Evolutionary conservation across 2,329 filamentous ascomycete species (phyloP).

Genomic region (Botryotinia calthae): DNA sequence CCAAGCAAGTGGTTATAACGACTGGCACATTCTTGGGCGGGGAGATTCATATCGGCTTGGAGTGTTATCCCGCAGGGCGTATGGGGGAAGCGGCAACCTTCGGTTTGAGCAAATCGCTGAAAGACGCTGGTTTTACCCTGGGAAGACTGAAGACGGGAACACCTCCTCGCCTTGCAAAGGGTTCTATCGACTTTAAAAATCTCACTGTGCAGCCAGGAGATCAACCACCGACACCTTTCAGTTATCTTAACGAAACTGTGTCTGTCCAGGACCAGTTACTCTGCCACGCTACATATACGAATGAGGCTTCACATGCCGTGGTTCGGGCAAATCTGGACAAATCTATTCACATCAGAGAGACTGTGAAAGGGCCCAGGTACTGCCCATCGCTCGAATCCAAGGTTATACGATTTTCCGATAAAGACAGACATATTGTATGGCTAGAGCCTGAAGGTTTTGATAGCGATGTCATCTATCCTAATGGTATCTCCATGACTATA

Average conservation of each 20-base stretch:
- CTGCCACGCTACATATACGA: conserved; percentile 89
- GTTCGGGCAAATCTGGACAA: conserved; percentile 90
- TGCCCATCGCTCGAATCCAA: conserved; percentile 96
- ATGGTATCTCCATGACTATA: conserved; percentile 95
- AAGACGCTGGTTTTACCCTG: conserved; percentile 82
- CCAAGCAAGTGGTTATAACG: conserved; percentile 84
- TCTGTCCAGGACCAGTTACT: conserved; percentile 76
- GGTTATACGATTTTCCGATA: conserved; percentile 80
- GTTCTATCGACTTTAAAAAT: conserved; percentile 73
- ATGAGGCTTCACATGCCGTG: conserved; percentile 75
- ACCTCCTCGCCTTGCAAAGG: conserved; percentile 78
- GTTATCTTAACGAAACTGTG: conserved; percentile 79
- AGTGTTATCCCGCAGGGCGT: conserved; percentile 80
- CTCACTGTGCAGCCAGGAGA: conserved; percentile 78
- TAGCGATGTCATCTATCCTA: conserved; percentile 88
- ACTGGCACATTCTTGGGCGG: conserved; percentile 94
- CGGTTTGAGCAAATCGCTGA: conserved; percentile 85
- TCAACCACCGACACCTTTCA: conserved; percentile 83
- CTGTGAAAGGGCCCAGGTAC: conserved; percentile 89
- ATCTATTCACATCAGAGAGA: conserved; percentile 93
- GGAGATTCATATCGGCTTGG: conserved; percentile 92
- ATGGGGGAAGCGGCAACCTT: conserved; percentile 94
- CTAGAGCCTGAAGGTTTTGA: conserved; percentile 94
- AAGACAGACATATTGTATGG: conserved; percentile 85
- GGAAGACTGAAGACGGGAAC: conserved; percentile 95